Base-by-base conservation (phyloP, 2,329 filamentous ascomycete genomes). In the Fusarium burgessii region DNA sequence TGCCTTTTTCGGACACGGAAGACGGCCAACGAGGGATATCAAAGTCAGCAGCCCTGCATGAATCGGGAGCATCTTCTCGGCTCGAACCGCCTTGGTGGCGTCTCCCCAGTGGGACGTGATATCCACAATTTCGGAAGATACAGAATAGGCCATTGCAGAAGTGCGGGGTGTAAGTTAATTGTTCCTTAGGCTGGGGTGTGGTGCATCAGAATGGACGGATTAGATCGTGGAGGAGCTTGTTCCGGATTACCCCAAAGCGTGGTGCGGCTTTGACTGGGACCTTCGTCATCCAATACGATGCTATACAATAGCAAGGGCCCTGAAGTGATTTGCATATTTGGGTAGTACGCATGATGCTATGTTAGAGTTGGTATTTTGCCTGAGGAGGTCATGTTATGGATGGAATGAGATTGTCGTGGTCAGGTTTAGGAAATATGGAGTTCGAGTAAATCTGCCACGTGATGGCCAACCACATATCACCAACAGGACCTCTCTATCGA, bases 171-270 rank as follows among this genome's bases (percentile, higher is more conserved):
- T 47, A 33, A 36, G 36, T 33, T 25, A 36, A 59, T 25, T 8
- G 33, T 58, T 38, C 52, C 35, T 32, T 58, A 49, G 58, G 20
- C 40, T 50, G 32, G 46, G 40, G 45, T 52, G 46, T 58, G 46
- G 35, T 56, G 36, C 49, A 45, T 55, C 23, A n/a, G 27, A 55
- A 41, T 58, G 27, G 60, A 65, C 71, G 58, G 71, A 72, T 71
- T 71, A 41, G 60, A 71, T 62, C 54, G 62, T 75, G 74, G 74
- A 75, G 62, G 70, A 59, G 52, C 43, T 62, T 58, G 64, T 60
- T 75, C 74, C 74, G 74, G 66, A 42, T n/a, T 72, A 54, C 67
- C 74, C 74, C 55, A 74, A 76, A 69, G 47, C 62, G 73, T 72
- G 43, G 20, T 55, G 62, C 45, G 36, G 32, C 43, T 49, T 62